Evolutionary conservation across 164 flowering plant genomes (phyloP).

Genomic region (Buxus sempervirens): DNA sequence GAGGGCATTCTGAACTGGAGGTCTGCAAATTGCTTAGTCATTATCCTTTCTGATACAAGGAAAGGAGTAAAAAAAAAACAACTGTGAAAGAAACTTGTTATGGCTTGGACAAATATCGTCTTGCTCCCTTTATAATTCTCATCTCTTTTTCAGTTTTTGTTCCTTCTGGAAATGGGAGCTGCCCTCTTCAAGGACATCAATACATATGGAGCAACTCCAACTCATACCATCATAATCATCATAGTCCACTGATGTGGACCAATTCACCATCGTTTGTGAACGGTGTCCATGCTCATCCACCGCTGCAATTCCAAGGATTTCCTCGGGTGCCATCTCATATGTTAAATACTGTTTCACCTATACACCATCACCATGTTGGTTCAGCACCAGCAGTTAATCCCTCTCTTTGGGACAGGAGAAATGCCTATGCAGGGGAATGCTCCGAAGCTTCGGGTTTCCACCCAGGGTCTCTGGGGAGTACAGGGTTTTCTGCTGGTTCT

Average conservation of each 20-base stretch:
- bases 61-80: too few relatives aligned
- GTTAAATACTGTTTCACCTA: conserved; percentile 45
- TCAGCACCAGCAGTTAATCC: conserved; percentile 80
- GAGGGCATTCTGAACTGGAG: too few relatives aligned
- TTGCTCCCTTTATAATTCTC: background rate
- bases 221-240: conserved; percentile 47
- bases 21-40: too few relatives aligned
- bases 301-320: conserved; percentile 39
- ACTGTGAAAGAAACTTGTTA: background rate
- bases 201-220: conserved; percentile 50
- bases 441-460: conserved; percentile 62
- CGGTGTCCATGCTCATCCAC: conserved; percentile 43
- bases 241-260: conserved; percentile 60
- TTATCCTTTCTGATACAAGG: background rate
- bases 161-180: conserved; percentile 59
- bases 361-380: conserved; percentile 66
- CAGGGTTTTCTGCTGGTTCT: conserved; percentile 47
- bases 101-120: background rate
- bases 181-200: conserved; percentile 51
- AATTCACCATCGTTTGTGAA: conserved; percentile 67
- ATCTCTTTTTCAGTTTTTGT: conserved; percentile 40
- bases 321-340: conserved; percentile 45
- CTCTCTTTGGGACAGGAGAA: conserved; percentile 71
- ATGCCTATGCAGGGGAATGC: conserved; percentile 55
- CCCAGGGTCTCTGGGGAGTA: conserved; percentile 70